Evolutionary conservation across 2,329 filamentous ascomycete genomes (phyloP), one percentile per base, ranked within the genome.

Genomic region (Lanzia echinophila): DNA sequence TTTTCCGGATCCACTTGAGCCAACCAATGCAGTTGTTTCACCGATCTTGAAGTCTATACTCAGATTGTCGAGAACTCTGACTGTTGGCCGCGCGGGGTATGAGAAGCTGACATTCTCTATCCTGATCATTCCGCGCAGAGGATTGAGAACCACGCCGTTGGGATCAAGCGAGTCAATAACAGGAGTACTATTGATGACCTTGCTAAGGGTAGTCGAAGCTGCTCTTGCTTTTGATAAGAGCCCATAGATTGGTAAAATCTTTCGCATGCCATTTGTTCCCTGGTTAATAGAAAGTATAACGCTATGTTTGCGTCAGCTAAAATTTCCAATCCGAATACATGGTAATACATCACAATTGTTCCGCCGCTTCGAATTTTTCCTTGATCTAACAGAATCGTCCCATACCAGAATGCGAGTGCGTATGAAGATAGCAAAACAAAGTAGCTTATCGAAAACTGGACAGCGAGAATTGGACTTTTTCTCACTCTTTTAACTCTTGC

Each of bases 51-150:
- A 65, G 60, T 6, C 71, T 49, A 58, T 62, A 64, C 36, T 78
- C 66, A 3, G 77, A 72, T 0, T 63, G 17, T 69, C 56, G 11
- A 70, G 55, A 8, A 70, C 64, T 7, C 58, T 56, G 2, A 65
- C 56, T 32, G 61, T 59, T 15, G 61, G 58, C 33, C 65, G 50
- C 10, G 59, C 60, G 2, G 68, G 68, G 47, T 70, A 70, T 2
- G 51, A 43, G 38, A 56, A 55, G 8, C 42, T 47, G 8, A 60
- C 33, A 6, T 46, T 48, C 34, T 47, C 34, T 6, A 60, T 19
- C 22, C 41, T 34, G 12, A 60, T 60, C 7, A 24, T 38, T 3
- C 58, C 54, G 55, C 84, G 74, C 2, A 95, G 75, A 15, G 79
- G 69, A 2, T 89, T 82, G 1, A 44, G 19, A 22, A 11, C 4